Conservation (phyloP, 768 basidiomycete genomes). For the Lanmaoa rubissima region DNA sequence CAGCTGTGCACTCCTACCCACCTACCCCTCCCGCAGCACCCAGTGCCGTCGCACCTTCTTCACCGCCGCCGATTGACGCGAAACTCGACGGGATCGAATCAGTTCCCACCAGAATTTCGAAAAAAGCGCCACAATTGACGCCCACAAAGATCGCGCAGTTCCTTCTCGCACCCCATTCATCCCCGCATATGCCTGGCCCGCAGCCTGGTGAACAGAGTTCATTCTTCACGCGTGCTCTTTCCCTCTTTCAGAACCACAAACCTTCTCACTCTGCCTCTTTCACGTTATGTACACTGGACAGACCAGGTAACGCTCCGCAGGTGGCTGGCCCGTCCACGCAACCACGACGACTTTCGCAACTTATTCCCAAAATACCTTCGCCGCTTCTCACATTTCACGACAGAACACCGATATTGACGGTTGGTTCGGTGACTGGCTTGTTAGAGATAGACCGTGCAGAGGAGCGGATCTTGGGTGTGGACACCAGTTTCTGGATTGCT, state of each 20-base stretch:
- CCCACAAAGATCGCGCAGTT: slow-evolving; percentile 45
- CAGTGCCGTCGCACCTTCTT: slow-evolving; percentile 32
- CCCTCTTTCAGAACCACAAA: slow-evolving; percentile 45
- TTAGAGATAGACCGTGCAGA: slow-evolving; percentile 62
- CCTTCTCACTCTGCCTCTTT: slow-evolving; percentile 65
- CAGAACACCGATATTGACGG: slow-evolving; percentile 62
- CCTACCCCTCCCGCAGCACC: too few species aligned
- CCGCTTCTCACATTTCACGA: slow-evolving; percentile 70
- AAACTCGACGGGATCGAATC: slow-evolving; percentile 25
- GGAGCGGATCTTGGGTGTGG: slow-evolving; percentile 61
- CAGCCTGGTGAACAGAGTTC: slow-evolving; percentile 35
- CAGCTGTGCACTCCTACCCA: too few species aligned
- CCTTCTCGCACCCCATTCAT: slow-evolving; percentile 47
- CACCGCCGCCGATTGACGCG: slow-evolving; percentile 33
- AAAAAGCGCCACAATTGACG: slow-evolving; percentile 6
- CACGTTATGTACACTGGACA: slow-evolving; percentile 39
- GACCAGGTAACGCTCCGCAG: slow-evolving; percentile 16
- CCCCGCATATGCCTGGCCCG: slow-evolving; percentile 33
- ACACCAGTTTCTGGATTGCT: slow-evolving; percentile 76
- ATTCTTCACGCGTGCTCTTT: slow-evolving; percentile 51
- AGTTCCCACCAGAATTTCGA: not conserved
- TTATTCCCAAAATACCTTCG: slow-evolving; percentile 32
- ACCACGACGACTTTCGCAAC: slow-evolving; percentile 19
- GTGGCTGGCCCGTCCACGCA: slow-evolving; percentile 22
- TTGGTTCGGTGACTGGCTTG: slow-evolving; percentile 55